phyloP scores from a whole-genome alignment of 257 asterid species.

The Fraxinus excelsior region DNA sequence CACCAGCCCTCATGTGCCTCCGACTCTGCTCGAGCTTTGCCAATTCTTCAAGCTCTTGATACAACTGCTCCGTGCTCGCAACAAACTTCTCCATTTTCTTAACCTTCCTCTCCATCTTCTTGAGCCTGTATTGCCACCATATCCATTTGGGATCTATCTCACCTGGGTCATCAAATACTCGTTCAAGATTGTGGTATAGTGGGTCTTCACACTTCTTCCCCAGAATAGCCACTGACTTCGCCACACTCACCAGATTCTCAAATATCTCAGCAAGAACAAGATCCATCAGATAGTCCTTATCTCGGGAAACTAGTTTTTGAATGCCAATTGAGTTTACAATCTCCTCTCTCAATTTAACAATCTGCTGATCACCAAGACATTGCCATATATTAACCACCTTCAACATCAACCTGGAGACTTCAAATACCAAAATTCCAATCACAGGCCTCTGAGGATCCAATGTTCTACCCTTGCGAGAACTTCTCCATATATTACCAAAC shows the following conservation, averaged over 20 bases:
- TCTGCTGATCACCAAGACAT: conserved; percentile 54
- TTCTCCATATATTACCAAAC: conserved; percentile 73
- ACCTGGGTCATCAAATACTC: conserved; percentile 43
- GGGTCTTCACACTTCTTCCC: conserved; percentile 74
- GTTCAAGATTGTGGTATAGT: conserved; percentile 55
- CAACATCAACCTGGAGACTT: conserved; percentile 74
- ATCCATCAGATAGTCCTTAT: conserved; percentile 62
- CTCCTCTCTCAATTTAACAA: conserved; percentile 65
- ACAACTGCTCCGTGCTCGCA: conserved; percentile 44
- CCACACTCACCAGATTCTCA: conserved; percentile 56
- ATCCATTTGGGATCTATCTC: conserved; percentile 57
- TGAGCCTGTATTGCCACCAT: conserved; percentile 58
- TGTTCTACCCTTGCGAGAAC: conserved; percentile 51
- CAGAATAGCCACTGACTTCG: conserved; percentile 53
- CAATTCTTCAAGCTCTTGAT: too few species aligned
- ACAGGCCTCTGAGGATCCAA: conserved; percentile 53
- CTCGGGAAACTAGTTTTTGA: conserved; percentile 67
- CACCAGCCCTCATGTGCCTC: conserved; percentile 40
- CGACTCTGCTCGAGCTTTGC: too few species aligned
- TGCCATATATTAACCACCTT: conserved; percentile 76
- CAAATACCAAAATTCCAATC: conserved; percentile 73
- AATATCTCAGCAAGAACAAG: conserved; percentile 71
- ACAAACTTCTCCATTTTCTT: conserved; percentile 92
- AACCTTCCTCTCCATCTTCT: conserved; percentile 82
- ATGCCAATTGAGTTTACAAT: conserved; percentile 62